Evolutionary conservation across 352 stramenopile genomes (phyloP), one percentile per base, ranked within the genome.

Genomic region (Hyaloperonospora brassicae): DNA sequence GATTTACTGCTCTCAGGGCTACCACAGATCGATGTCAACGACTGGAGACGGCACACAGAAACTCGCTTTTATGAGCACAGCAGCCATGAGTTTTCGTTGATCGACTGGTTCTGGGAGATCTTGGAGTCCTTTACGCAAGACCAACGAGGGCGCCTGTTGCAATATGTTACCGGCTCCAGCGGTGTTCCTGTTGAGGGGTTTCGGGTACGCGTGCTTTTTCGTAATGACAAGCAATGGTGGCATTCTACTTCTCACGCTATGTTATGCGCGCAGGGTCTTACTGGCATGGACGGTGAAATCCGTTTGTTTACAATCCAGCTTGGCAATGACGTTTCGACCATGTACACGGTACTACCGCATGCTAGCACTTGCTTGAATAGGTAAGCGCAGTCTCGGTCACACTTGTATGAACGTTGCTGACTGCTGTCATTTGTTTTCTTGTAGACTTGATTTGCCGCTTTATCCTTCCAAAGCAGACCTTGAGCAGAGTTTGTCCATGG

Each of bases 401-500:
- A 34, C 8, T 34, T 34, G 27, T 34, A 34, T 9, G 27, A 34
- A 8, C 27, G 8, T 34, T 4, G 27, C 23, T 55, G n/a, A 41
- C 41, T 34, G 35, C 21, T 34, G 41, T 57, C 27, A 11, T 34
- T 17, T 17, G 17, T 17, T 34, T 46, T 47, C 46, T 48, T 61
- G 39, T 40, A 87, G 83, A 68, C 48, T 93, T 27, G 83, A 91
- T 57, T 57, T 93, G 13, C 81, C 81, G 0, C 61, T 92, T 21
- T 93, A 90, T 62, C 47, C 70, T 27, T 79, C 71, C 0, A 97
- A 95, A 64, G 76, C 81, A 41, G 89, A 98, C 38, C 64, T 99
- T 11, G 70, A 97, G 58, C 76, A 97, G 45, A 97, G 95, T 54
- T 72, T 98, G 44, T 82, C 76, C 34, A 84, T 98, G 70, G 93